phyloP scores from a whole-genome alignment of 371 early-diverging fungal species.

The Mucor indicus region DNA sequence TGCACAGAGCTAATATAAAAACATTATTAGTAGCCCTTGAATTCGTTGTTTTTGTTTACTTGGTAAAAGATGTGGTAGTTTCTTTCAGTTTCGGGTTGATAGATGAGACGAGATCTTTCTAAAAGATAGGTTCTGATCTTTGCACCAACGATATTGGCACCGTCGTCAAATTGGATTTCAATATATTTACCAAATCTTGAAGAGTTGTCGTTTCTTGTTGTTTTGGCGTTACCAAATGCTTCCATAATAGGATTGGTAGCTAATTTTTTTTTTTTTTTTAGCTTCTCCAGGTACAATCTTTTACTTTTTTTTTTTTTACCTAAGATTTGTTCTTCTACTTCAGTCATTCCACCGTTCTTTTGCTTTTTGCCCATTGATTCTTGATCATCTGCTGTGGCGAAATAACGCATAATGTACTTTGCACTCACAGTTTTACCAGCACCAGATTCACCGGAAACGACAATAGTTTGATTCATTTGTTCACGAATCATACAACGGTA shows the following conservation, averaged over 20 bases:
- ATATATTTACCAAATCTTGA: conserved; percentile 99
- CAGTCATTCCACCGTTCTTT: conserved; percentile 61
- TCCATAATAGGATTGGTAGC: conserved; percentile 98
- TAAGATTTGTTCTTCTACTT: conserved; percentile 79
- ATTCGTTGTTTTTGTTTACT: conserved; percentile 17
- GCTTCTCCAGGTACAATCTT: too few species aligned
- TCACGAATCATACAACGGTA: conserved; percentile 94
- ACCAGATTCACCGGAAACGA: conserved; percentile 97
- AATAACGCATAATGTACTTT: conserved; percentile 97
- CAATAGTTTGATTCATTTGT: conserved; percentile 93
- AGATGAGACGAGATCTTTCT: conserved; percentile 96
- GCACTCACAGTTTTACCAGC: conserved; percentile 97
- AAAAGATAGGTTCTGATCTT: conserved; percentile 95
- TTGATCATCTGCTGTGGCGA: conserved; percentile 87
- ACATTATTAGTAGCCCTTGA: background rate
- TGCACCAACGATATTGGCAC: conserved; percentile 90
- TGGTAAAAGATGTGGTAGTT: conserved; percentile 99
- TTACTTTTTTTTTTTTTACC: conserved; percentile 22
- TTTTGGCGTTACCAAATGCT: conserved; percentile 99
- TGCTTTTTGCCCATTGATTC: conserved; percentile 39
- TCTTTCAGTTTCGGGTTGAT: conserved; percentile 89
- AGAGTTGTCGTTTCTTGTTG: conserved; percentile 96
- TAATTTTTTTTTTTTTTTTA: too few species aligned
- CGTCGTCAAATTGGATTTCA: conserved; percentile 82
- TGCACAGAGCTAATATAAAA: conserved; percentile 69